phyloP scores from a whole-genome alignment of 257 asterid species.

The Capsicum baccatum region DNA sequence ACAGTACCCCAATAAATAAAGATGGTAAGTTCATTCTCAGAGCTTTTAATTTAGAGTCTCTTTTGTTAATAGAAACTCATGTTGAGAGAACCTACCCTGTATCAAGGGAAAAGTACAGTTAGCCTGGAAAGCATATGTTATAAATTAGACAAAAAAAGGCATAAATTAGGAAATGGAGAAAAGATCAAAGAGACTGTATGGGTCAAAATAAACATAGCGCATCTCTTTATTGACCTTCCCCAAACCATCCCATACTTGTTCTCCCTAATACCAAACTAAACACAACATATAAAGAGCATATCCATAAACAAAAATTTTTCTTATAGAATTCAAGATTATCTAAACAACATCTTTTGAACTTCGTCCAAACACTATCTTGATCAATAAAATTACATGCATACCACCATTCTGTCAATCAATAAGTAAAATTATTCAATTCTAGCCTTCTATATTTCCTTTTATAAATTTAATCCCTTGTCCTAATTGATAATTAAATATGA shows the following conservation, averaged over 20 bases:
- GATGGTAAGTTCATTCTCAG: slow-evolving; percentile 62
- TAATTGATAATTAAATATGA: neutral
- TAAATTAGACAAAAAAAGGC: neutral
- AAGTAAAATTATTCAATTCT: slow-evolving; percentile 4
- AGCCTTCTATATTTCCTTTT: neutral
- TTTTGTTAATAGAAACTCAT: slow-evolving; percentile 43
- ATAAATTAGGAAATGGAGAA: neutral
- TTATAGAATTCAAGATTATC: too few species aligned
- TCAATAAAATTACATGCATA: neutral
- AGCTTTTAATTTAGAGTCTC: slow-evolving; percentile 62
- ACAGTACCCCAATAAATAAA: slow-evolving; percentile 69
- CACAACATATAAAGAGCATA: too few species aligned
- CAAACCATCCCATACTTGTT: too few species aligned
- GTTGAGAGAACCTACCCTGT: slow-evolving; percentile 52
- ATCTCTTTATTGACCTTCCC: too few species aligned
- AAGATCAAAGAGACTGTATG: too few species aligned
- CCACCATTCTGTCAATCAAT: neutral
- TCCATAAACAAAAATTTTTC: too few species aligned
- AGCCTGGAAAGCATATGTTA: neutral
- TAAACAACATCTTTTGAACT: too few species aligned
- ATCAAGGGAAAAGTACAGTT: slow-evolving; percentile 31
- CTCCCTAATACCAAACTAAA: too few species aligned
- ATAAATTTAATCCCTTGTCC: neutral
- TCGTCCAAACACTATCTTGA: neutral
- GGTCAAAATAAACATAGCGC: too few species aligned